Percentiles rank a stretch among this genome's conserved stretches.
These are phyloP conservation scores for Alternaria sp. DNA, from an alignment of 2,329 filamentous ascomycete genomes.

Conservation along the genomic window DNA sequence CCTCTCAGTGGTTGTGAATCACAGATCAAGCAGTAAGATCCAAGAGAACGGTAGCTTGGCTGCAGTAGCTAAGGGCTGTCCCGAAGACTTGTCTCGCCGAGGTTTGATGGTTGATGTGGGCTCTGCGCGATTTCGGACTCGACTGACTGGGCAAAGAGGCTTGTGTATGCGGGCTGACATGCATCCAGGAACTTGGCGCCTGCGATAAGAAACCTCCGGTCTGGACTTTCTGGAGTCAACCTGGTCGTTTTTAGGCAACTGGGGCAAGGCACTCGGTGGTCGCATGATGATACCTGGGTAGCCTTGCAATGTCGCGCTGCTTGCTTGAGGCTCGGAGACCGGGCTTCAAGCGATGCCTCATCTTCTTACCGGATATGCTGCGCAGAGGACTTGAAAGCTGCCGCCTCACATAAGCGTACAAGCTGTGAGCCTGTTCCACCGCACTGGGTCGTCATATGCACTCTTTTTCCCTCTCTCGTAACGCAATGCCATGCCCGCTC, in stretches of 20 bases:
- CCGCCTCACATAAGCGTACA: neutral
- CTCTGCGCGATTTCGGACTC: slow-evolving; percentile 16
- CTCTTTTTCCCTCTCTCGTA: neutral
- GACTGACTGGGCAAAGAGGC: slow-evolving; percentile 24
- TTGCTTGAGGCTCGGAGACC: neutral
- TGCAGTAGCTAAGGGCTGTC: neutral
- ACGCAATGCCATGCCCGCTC: neutral
- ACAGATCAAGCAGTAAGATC: slow-evolving; percentile 10
- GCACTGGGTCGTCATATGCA: neutral
- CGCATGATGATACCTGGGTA: neutral
- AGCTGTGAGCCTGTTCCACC: neutral
- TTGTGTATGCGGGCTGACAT: slow-evolving; percentile 27
- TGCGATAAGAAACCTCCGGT: neutral
- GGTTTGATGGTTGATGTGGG: neutral
- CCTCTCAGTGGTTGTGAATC: slow-evolving; percentile 13
- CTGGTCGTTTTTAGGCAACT: neutral
- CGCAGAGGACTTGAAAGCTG: neutral
- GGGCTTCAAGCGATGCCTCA: neutral
- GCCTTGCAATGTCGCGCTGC: neutral
- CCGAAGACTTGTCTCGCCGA: slow-evolving; percentile 2
- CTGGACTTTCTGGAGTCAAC: neutral
- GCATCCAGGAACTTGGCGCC: slow-evolving; percentile 8
- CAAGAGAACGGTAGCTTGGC: neutral
- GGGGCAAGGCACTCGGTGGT: too few species aligned
- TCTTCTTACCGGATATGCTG: neutral